Evolutionary conservation across 208 protist species (phyloP).

Genomic region (Crithidia brevicula): DNA sequence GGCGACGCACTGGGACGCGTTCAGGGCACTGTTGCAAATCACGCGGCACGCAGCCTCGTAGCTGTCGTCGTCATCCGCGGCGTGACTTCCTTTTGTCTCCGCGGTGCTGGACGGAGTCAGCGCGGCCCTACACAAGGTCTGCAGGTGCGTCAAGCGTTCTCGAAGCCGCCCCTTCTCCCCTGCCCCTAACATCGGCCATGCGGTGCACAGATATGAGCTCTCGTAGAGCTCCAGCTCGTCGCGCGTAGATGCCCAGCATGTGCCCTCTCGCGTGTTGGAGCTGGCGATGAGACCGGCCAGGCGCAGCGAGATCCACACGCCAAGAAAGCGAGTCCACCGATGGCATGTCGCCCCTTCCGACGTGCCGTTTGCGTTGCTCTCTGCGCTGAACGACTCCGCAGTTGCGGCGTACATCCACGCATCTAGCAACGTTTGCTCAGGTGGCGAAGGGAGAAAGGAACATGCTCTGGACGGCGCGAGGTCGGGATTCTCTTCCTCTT

Average conservation of each 20-base stretch:
- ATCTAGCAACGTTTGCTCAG: not conserved
- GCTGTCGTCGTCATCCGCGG: conserved; percentile 8
- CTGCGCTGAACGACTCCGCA: not conserved
- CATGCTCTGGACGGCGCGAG: not conserved
- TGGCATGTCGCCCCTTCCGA: not conserved
- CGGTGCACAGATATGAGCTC: conserved; percentile 4
- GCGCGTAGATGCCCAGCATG: not conserved
- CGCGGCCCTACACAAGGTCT: not conserved
- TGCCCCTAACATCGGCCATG: conserved; percentile 18
- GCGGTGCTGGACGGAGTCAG: not conserved
- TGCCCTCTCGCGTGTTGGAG: not conserved
- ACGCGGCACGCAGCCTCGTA: conserved; percentile 1
- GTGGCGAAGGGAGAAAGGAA: not conserved
- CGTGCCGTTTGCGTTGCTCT: too few relatives aligned
- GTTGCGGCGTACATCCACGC: conserved; percentile 1
- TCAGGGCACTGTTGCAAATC: conserved; percentile 16
- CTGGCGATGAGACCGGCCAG: conserved; percentile 19
- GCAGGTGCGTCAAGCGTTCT: not conserved
- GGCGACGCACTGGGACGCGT: conserved; percentile 23
- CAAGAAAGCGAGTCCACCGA: conserved; percentile 3
- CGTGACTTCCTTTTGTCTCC: not conserved
- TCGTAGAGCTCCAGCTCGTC: conserved; percentile 18
- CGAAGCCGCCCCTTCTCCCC: not conserved
- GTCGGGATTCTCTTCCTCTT: not conserved
- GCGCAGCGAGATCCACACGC: conserved; percentile 18